A percentile compares a stretch with the other conserved stretches of the same genome.
Evolutionary conservation across 768 basidiomycete genomes (phyloP).

Genomic region (Collybiopsis confluens): DNA sequence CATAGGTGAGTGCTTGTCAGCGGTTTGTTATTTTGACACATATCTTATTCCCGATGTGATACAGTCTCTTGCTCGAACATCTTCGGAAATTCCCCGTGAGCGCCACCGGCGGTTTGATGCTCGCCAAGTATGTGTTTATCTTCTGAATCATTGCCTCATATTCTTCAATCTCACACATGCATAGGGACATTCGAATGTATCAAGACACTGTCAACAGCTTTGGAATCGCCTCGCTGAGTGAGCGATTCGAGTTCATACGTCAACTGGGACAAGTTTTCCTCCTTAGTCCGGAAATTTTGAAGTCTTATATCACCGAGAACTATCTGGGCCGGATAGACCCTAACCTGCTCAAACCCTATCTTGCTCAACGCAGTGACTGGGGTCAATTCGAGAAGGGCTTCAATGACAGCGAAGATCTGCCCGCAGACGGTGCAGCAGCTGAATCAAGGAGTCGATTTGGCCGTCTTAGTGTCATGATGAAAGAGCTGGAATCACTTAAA

Average conservation of each 20-base stretch:
- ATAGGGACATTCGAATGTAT: conserved; percentile 92
- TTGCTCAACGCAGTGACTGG: conserved; percentile 90
- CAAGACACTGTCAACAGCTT: conserved; percentile 89
- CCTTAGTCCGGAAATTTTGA: conserved; percentile 91
- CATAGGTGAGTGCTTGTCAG: conserved; percentile 56
- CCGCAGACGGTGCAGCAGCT: conserved; percentile 36
- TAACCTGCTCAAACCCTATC: conserved; percentile 81
- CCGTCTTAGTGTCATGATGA: conserved; percentile 81
- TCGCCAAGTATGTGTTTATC: conserved; percentile 74
- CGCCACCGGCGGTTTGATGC: conserved; percentile 94
- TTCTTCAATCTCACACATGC: not conserved
- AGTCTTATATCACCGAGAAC: conserved; percentile 91
- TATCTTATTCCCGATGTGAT: conserved; percentile 6
- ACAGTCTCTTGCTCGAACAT: conserved; percentile 87
- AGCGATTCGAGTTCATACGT: conserved; percentile 97
- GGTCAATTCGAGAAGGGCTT: conserved; percentile 79
- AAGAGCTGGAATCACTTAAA: conserved; percentile 73
- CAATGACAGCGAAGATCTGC: conserved; percentile 49
- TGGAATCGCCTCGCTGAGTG: conserved; percentile 75
- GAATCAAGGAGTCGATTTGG: conserved; percentile 55
- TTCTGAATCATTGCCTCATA: not conserved
- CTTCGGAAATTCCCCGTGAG: conserved; percentile 95
- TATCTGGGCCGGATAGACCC: conserved; percentile 91
- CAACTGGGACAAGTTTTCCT: conserved; percentile 97
- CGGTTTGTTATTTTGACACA: not conserved